Base-by-base conservation (phyloP, 1,139 yeast genomes). In the Kodamaea plutei region DNA sequence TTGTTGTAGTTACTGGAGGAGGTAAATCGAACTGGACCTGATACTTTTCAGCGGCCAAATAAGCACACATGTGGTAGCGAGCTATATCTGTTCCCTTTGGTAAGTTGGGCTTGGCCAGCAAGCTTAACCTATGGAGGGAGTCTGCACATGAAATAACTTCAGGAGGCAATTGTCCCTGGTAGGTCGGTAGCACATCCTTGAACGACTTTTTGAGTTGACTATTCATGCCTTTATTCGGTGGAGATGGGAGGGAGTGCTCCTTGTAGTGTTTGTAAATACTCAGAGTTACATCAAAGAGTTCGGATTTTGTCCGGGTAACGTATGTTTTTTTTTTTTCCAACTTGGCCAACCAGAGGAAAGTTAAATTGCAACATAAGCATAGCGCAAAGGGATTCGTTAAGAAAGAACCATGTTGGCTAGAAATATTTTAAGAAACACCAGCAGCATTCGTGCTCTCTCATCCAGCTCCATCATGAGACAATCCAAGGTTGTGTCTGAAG, bases 21-120 rank as follows among this genome's bases (percentile, higher is more conserved):
- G 79, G 73, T 8, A 76, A 54, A 9, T 61, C 51, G 21, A 69
- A 56, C 23, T 53, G 54, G n/a, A 59, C 56, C 14, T 58, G 58
- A 29, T 73, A 66, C 41, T 64, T 64, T 37, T 76, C 80, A 8
- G 71, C 69, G 0, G 84, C 79, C 18, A 80, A 52, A 38, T 61
- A 74, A 2, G 85, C 83, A 51, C 85, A 77, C 10, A 82, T 51
- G 47, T 81, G 88, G 37, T 69, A 69, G 27, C 89, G 58, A 1
- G 84, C 85, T 2, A 72, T 61, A 41, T 81, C 88, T 30, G 75
- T 71, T 22, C 64, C 63, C 19, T 69, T 67, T 5, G 66, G 60
- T 25, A 75, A 63, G 5, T 70, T 53, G 18, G 69, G 63, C 34
- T 69, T 62, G 40, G 71, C 68, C 33, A 63, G 70, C 11, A 76